Percentiles rank a stretch among this genome's conserved stretches.
Conservation (phyloP, 768 basidiomycete species). For the Cubamyces lactineus region DNA sequence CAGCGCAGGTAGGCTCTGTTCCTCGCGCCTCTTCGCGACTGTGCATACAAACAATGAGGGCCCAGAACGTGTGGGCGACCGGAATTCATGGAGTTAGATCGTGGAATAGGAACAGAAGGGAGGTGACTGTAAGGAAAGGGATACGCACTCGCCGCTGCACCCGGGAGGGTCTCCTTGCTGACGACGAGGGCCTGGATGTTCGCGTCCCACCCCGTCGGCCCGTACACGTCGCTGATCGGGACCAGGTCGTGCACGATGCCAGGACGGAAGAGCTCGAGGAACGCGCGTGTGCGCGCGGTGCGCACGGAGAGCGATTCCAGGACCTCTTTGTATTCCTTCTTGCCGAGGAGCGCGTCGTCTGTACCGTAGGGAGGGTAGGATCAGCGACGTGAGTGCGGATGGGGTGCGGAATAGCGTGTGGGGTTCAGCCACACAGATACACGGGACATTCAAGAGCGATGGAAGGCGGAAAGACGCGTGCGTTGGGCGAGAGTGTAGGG, state of each 20-base stretch:
- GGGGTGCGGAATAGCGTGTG: neutral
- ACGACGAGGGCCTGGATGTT: slow-evolving; percentile 93
- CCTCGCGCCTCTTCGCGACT: slow-evolving; percentile 70
- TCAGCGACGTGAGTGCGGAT: neutral
- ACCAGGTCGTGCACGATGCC: slow-evolving; percentile 67
- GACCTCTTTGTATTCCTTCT: slow-evolving; percentile 70
- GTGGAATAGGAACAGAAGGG: no score
- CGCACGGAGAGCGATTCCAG: slow-evolving; percentile 66
- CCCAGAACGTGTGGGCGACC: no score
- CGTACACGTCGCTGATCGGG: slow-evolving; percentile 83
- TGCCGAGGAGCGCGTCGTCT: slow-evolving; percentile 73
- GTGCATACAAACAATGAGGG: no score
- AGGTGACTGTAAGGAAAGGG: no score
- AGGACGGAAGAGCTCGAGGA: slow-evolving; percentile 73
- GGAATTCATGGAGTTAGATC: no score
- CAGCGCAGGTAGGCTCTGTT: slow-evolving; percentile 60
- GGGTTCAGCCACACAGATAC: no score
- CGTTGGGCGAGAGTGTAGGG: no score
- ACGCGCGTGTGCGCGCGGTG: slow-evolving; percentile 59
- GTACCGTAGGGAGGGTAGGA: no score
- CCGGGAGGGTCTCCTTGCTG: slow-evolving; percentile 82
- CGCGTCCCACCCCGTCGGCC: slow-evolving; percentile 86
- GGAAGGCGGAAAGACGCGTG: no score
- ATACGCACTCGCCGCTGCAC: slow-evolving; percentile 73
- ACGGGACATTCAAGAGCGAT: no score